Base-by-base conservation (phyloP, 345 rosid species). In the Camelina laxa region DNA sequence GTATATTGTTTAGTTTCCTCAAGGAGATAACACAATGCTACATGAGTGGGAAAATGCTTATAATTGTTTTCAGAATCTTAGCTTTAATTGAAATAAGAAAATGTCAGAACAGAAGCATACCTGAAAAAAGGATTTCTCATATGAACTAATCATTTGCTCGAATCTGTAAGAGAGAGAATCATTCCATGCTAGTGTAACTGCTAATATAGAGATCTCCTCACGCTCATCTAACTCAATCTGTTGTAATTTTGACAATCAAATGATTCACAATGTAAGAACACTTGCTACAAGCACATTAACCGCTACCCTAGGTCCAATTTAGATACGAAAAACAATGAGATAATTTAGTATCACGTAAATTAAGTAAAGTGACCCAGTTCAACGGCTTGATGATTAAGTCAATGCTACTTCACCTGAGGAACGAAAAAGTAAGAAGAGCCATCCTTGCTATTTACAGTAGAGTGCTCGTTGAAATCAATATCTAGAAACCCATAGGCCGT, bases 221-320 rank as follows among this genome's bases (percentile, higher is more conserved):
- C 54, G 79, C 84, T 93, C 96, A 77, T 84, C 87, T 80, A 91
- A 81, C 80, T 93, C 98, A 24, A 93, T 83, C 98, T 93, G 93
- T 82, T 77, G 42, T 77, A 58, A 73, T 22, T 69, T 56, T 21
- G 60, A 22, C 3, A 31, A 33, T 15, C 9, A 70, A 45, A 72
- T 31, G 6, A 72, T 48, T 41, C 49, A 50, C 31, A 58, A 17
- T 22, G 21, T 55, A 49, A 65, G 64, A 65, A 64, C 9, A 27
- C 62, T 39, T 57, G 35, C 44, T 60, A 41, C 51, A 50, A 57
- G 45, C 56, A 47, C 10, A 61, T 27, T 61, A 63, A 70, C 19
- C 31, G n/a, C n/a, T 3, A 41, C 45, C 45, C n/a, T 42, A 42
- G 16, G 5, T 42, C 47, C 6, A 42, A 1, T 4, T 13, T 4